These are phyloP conservation scores for Penicillium sp. DNA, from an alignment of 2,329 filamentous ascomycete genomes.

Conservation along the genomic window DNA sequence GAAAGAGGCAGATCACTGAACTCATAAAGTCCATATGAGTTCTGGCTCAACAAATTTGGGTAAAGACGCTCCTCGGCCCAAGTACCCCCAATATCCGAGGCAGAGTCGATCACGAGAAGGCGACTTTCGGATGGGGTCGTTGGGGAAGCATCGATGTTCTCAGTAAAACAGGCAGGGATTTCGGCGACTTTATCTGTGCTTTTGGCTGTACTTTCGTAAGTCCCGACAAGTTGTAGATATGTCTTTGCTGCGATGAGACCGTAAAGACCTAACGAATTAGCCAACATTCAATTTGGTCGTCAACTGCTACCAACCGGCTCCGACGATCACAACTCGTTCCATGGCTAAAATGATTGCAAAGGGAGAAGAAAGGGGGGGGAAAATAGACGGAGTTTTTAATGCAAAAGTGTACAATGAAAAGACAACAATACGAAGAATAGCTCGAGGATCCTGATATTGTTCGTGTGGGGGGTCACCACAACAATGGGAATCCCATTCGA, in stretches of 20 bases:
- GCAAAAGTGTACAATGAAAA: background rate
- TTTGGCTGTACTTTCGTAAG: conserved; percentile 1
- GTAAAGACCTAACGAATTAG: conserved; percentile 18
- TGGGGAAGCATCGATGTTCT: background rate
- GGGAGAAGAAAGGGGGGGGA: background rate
- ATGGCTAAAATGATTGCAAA: conserved; percentile 1
- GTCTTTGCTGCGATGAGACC: conserved; percentile 26
- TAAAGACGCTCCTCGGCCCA: conserved; percentile 24
- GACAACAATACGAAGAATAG: conserved; percentile 7
- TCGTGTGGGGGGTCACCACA: conserved; percentile 13
- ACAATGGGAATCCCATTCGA: background rate
- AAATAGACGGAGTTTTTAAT: background rate
- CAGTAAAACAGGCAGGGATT: conserved; percentile 11
- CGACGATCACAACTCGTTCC: conserved; percentile 18
- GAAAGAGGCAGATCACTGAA: conserved; percentile 22
- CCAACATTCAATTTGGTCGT: background rate
- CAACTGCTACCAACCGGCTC: conserved; percentile 11
- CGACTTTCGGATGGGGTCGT: conserved; percentile 1
- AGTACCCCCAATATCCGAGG: conserved; percentile 21
- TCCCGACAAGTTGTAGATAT: conserved; percentile 20
- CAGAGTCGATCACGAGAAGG: conserved; percentile 22
- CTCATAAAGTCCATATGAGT: conserved; percentile 25
- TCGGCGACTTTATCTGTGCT: background rate
- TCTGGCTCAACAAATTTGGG: conserved; percentile 24
- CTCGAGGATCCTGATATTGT: conserved; percentile 11